A percentile compares a stretch with the other conserved stretches of the same genome.
phyloP scores from a whole-genome alignment of 805 yeast species.

The Geotrichum ghanense region DNA sequence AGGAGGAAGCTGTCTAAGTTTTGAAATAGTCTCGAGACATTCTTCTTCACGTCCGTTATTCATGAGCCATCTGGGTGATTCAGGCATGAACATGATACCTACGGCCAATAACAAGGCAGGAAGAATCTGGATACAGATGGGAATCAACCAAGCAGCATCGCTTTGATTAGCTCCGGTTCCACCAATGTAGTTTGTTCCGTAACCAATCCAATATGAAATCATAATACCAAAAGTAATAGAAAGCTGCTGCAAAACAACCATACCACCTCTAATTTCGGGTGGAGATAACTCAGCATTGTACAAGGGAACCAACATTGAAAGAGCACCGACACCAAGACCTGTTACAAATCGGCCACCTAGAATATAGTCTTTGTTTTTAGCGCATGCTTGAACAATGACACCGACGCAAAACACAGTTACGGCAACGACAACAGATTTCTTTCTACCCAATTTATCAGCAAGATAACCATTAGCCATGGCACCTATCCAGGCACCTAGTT shows the following conservation, averaged over 20 bases:
- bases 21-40: slow-evolving; percentile 13
- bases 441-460: slow-evolving; percentile 51
- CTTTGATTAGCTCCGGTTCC: slow-evolving; percentile 14
- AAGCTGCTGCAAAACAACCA: slow-evolving; percentile 19
- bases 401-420: slow-evolving; percentile 20
- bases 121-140: slow-evolving; percentile 37
- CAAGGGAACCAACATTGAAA: slow-evolving; percentile 41
- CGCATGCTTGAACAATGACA: slow-evolving; percentile 19
- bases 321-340: slow-evolving; percentile 43
- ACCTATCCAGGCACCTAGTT: slow-evolving; percentile 30
- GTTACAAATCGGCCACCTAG: slow-evolving; percentile 42
- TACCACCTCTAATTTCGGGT: slow-evolving; percentile 22
- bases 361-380: slow-evolving; percentile 29
- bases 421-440: slow-evolving; percentile 47
- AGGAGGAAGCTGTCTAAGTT: slow-evolving; percentile 11
- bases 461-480: slow-evolving; percentile 48
- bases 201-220: slow-evolving; percentile 26
- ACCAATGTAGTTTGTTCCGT: slow-evolving; percentile 20
- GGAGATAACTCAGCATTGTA: slow-evolving; percentile 36
- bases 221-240: slow-evolving; percentile 25
- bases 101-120: slow-evolving; percentile 34
- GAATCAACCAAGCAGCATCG: slow-evolving; percentile 32
- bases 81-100: slow-evolving; percentile 36
- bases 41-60: slow-evolving; percentile 20
- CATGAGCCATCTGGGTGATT: slow-evolving; percentile 36